phyloP scores from a whole-genome alignment of 163 green algal species.

The Scenedesmus sp. region DNA sequence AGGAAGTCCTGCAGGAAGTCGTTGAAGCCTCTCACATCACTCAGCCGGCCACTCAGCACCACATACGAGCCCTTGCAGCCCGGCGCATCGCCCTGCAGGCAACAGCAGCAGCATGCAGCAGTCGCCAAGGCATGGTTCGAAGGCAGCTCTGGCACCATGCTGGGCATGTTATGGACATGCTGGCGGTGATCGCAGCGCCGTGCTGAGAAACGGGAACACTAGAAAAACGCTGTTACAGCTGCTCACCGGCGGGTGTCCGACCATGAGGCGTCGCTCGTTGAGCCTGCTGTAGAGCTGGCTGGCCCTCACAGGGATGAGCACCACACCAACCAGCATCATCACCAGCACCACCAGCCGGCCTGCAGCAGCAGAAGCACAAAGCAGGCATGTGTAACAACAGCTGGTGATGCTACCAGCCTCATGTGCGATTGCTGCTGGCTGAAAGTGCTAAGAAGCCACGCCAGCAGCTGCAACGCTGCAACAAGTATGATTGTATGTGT shows the following conservation, averaged over 20 bases:
- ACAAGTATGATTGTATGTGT: not conserved
- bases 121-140: not conserved
- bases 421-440: not conserved
- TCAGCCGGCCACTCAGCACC: slow-evolving; percentile 78
- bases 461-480: not conserved
- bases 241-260: slow-evolving; percentile 8
- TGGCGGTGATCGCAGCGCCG: not conserved
- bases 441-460: too few species aligned
- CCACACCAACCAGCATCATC: slow-evolving; percentile 85
- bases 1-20: slow-evolving; percentile 88
- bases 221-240: not conserved
- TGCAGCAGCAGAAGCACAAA: not conserved
- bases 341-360: slow-evolving; percentile 71
- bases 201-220: too few species aligned
- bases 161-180: not conserved
- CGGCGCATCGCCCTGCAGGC: slow-evolving; percentile 8
- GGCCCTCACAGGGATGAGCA: slow-evolving; percentile 86
- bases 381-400: not conserved
- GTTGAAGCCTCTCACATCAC: slow-evolving; percentile 83
- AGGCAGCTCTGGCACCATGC: not conserved
- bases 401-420: not conserved
- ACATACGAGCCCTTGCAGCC: slow-evolving; percentile 64
- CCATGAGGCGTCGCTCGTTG: slow-evolving; percentile 46
- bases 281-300: slow-evolving; percentile 81
- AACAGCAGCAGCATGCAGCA: not conserved